phyloP scores from a whole-genome alignment of 768 basidiomycete genomes.

The Clavulina sp. region DNA sequence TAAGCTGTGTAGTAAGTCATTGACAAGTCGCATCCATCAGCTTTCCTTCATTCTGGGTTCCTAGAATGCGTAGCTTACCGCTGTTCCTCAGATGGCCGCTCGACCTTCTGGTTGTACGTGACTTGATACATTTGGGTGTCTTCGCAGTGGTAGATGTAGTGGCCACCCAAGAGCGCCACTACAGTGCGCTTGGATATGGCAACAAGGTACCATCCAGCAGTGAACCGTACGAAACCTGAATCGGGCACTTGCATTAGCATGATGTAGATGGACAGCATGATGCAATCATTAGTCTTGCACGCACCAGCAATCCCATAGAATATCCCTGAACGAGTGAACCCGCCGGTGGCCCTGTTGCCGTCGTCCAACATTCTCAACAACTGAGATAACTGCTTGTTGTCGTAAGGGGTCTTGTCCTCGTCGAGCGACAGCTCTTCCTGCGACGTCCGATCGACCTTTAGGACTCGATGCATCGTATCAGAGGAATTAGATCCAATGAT shows the following conservation, averaged over 20 bases:
- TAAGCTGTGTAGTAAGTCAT: conserved; percentile 24
- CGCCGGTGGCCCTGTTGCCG: conserved; percentile 78
- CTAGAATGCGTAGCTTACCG: conserved; percentile 18
- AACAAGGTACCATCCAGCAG: conserved; percentile 92
- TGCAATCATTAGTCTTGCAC: conserved; percentile 11
- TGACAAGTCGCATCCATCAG: not conserved
- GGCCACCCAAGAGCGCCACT: conserved; percentile 85
- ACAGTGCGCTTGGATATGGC: conserved; percentile 77
- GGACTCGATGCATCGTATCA: conserved; percentile 74
- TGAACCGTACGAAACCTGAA: conserved; percentile 81
- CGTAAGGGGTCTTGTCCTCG: conserved; percentile 82
- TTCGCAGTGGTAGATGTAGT: conserved; percentile 94
- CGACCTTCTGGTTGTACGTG: conserved; percentile 61
- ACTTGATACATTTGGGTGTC: conserved; percentile 71
- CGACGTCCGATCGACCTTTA: conserved; percentile 82
- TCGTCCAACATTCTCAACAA: conserved; percentile 92
- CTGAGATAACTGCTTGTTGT: conserved; percentile 71
- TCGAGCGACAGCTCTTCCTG: conserved; percentile 58
- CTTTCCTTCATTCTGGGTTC: too few relatives aligned
- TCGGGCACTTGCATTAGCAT: not conserved
- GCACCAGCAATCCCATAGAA: conserved; percentile 74
- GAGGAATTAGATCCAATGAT: conserved; percentile 82
- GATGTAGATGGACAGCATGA: not conserved
- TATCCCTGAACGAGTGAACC: conserved; percentile 57
- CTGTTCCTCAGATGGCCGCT: conserved; percentile 77